Evolutionary conservation across 805 yeast genomes (phyloP), one percentile per base, ranked within the genome.

Genomic region (Kodamaea leandrae): DNA sequence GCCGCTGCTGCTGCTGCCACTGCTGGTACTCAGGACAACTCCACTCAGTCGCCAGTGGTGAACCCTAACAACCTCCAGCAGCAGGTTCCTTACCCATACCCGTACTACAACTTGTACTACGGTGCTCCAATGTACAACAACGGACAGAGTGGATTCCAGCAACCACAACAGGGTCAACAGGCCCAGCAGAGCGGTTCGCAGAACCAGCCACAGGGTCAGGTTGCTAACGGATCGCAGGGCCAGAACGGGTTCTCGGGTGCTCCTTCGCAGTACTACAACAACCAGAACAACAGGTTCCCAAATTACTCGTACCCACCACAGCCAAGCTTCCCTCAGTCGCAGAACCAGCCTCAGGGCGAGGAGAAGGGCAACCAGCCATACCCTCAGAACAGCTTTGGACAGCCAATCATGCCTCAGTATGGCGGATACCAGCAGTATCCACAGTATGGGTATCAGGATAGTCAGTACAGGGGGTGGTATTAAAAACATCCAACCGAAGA

Each of bases 371-470:
- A 49, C 27, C 64, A 58, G 39, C 54, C 47, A 13, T 54, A 59
- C 21, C 59, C 55, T 23, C 60, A 42, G 23, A 47, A 47, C 42
- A 59, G 55, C 42, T 52, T 55, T 39, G 61, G 63, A 20, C 74
- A 68, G 52, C 68, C 68, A 36, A 51, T 54, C 44, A 57, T 60
- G 43, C 73, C 72, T 19, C 72, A 68, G 54, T 69, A 64, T 49
- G 72, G 65, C 32, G 72, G 60, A n/a, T 69, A 68, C 51, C 75
- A 69, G 52, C 74, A 69, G 52, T 69, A 68, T 54, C 73, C 74
- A 9, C 75, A 69, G 54, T 69, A 68, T 48, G 71, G 71, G 46
- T 69, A 68, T 55, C 74, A 68, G 50, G 74, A 68, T 44, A 39
- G 25, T 45, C 72, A 68, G 48, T 66, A 66, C 55, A 66, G 73